Conservation (phyloP, 2,329 filamentous ascomycete species). For the Hymenoscyphus repandus region DNA sequence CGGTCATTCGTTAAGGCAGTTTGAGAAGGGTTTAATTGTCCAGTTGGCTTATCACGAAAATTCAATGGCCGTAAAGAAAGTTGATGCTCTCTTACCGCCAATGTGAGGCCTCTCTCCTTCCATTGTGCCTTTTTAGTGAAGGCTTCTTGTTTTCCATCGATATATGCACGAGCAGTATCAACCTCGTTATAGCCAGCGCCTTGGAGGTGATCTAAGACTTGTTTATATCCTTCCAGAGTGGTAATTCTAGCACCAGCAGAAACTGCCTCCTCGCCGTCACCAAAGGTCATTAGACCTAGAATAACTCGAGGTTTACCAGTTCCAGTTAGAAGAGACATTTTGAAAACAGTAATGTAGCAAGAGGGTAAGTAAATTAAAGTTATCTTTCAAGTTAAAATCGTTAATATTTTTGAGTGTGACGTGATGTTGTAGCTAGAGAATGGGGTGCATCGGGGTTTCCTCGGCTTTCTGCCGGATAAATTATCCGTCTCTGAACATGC, state of each 20-base stretch:
- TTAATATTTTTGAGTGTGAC: too few relatives aligned
- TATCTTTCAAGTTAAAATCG: too few relatives aligned
- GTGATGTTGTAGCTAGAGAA: too few relatives aligned
- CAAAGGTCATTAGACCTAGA: constrained; percentile 84
- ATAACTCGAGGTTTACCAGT: constrained; percentile 45
- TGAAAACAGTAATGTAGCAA: constrained; percentile 2
- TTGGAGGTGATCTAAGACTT: constrained; percentile 70
- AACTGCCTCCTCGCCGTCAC: constrained; percentile 50
- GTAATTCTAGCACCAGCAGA: constrained; percentile 66
- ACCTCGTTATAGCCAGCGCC: constrained; percentile 76
- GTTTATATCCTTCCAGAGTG: constrained; percentile 58
- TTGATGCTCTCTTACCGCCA: constrained; percentile 44
- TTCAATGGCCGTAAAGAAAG: not conserved
- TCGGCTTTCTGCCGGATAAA: too few relatives aligned
- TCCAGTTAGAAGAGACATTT: constrained; percentile 25
- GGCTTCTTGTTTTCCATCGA: constrained; percentile 68
- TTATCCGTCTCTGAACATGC: too few relatives aligned
- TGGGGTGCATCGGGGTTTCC: too few relatives aligned
- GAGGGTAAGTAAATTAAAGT: not conserved
- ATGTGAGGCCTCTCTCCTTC: constrained; percentile 70
- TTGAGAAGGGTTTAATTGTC: too few relatives aligned
- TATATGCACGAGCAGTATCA: constrained; percentile 75
- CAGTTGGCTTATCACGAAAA: too few relatives aligned
- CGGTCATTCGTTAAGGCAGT: not conserved
- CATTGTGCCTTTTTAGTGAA: constrained; percentile 71